Evolutionary conservation across 345 rosid species (phyloP).

Genomic region (Rhizophora apiculata): DNA sequence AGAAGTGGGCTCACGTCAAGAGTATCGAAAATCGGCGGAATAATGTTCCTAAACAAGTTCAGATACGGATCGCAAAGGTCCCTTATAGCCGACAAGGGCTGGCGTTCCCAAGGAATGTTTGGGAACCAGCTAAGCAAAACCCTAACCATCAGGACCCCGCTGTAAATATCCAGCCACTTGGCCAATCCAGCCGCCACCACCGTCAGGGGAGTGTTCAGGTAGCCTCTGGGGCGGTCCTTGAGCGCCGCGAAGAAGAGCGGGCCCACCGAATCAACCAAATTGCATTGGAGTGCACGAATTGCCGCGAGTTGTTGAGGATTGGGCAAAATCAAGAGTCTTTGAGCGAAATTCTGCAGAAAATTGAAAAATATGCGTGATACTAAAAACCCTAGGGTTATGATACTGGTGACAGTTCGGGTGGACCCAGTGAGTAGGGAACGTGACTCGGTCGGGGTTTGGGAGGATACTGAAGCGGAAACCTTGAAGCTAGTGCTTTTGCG

Average conservation of each 20-base stretch:
- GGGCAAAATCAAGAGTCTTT: slow-evolving; percentile 23
- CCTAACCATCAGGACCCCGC: slow-evolving; percentile 84
- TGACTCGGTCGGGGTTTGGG: neutral
- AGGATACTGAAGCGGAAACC: slow-evolving; percentile 5
- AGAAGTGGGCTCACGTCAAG: slow-evolving; percentile 82
- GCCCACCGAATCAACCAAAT: slow-evolving; percentile 26
- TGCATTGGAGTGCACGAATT: slow-evolving; percentile 32
- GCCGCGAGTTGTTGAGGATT: slow-evolving; percentile 24
- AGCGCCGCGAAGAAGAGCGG: slow-evolving; percentile 67
- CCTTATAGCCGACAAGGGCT: slow-evolving; percentile 74
- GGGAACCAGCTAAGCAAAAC: slow-evolving; percentile 97
- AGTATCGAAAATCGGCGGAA: slow-evolving; percentile 74
- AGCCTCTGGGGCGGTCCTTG: slow-evolving; percentile 45
- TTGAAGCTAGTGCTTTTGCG: slow-evolving; percentile 10
- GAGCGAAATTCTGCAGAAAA: slow-evolving; percentile 13
- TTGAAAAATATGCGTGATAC: slow-evolving; percentile 8
- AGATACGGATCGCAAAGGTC: slow-evolving; percentile 87
- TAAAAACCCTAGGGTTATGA: slow-evolving; percentile 13
- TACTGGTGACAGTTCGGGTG: slow-evolving; percentile 25
- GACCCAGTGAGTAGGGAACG: slow-evolving; percentile 13
- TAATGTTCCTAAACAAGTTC: slow-evolving; percentile 77
- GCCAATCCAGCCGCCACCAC: slow-evolving; percentile 83
- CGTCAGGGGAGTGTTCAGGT: slow-evolving; percentile 69
- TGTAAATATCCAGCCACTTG: slow-evolving; percentile 86
- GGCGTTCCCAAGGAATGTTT: slow-evolving; percentile 86